A percentile compares a stretch with the other conserved stretches of the same genome.
phyloP scores from a whole-genome alignment of 352 stramenopile genomes.

The Phytophthora pistaciae region DNA sequence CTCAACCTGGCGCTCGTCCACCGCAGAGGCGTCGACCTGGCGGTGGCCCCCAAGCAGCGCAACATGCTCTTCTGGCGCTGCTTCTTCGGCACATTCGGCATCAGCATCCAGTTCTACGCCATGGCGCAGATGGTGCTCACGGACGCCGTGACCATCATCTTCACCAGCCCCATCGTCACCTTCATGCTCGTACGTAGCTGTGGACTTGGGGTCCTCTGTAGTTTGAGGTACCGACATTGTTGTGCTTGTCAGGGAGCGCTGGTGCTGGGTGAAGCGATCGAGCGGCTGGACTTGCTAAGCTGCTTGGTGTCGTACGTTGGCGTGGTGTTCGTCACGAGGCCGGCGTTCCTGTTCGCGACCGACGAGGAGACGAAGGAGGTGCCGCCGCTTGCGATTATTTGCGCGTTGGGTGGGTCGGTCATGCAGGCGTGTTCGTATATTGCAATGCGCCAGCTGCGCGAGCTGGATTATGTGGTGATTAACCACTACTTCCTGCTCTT shows the following conservation, averaged over 20 bases:
- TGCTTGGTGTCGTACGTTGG: slow-evolving; percentile 64
- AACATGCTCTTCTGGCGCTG: slow-evolving; percentile 50
- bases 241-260: slow-evolving; percentile 48
- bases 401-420: slow-evolving; percentile 49
- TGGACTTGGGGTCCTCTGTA: background rate
- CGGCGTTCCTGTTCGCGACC: slow-evolving; percentile 57
- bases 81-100: slow-evolving; percentile 60
- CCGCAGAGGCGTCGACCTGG: slow-evolving; percentile 22
- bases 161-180: slow-evolving; percentile 68
- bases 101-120: slow-evolving; percentile 73
- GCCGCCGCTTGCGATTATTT: slow-evolving; percentile 42
- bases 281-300: slow-evolving; percentile 55
- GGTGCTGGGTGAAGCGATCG: slow-evolving; percentile 55
- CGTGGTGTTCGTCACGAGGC: slow-evolving; percentile 71
- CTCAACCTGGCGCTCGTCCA: slow-evolving; percentile 55
- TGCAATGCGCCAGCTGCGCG: slow-evolving; percentile 61
- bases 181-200: slow-evolving; percentile 66
- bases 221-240: background rate
- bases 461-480: slow-evolving; percentile 43
- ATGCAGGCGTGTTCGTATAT: slow-evolving; percentile 66
- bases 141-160: slow-evolving; percentile 73
- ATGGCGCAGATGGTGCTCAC: slow-evolving; percentile 81
- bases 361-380: slow-evolving; percentile 21
- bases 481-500: slow-evolving; percentile 56
- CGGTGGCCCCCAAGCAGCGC: slow-evolving; percentile 31